A percentile compares a stretch with the other conserved stretches of the same genome.
These are phyloP conservation scores for Talaromyces proteolyticus DNA, from an alignment of 495 filamentous ascomycete genomes.

Conservation along the genomic window DNA sequence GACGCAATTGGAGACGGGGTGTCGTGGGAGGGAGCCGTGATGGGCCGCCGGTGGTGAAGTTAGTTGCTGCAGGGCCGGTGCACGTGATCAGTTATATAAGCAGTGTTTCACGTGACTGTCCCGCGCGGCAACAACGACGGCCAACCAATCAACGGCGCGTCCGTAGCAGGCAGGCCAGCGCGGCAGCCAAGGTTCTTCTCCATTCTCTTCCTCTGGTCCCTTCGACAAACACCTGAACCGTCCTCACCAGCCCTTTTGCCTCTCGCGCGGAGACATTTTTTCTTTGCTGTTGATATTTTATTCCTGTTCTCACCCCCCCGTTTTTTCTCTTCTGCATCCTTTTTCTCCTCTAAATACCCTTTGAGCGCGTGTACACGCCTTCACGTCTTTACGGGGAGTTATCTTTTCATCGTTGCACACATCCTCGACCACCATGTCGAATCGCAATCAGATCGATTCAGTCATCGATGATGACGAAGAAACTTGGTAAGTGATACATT, in stretches of 20 bases:
- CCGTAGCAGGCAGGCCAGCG: neutral
- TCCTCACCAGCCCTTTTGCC: neutral
- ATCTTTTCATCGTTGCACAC: conserved; percentile 18
- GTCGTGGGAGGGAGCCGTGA: conserved; percentile 2
- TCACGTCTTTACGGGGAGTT: neutral
- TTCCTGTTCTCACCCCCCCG: neutral
- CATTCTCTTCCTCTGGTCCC: conserved; percentile 1
- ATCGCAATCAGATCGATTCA: conserved; percentile 74
- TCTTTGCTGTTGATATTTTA: conserved; percentile 1
- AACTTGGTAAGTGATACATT: conserved; percentile 57
- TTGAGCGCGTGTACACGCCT: conserved; percentile 4
- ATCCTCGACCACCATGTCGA: conserved; percentile 44
- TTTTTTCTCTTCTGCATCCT: neutral
- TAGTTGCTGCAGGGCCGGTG: neutral
- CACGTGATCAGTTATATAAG: neutral
- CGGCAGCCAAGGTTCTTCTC: conserved; percentile 2
- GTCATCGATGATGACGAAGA: conserved; percentile 98
- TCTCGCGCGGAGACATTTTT: neutral
- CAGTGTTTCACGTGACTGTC: neutral
- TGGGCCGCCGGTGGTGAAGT: neutral
- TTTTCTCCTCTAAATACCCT: neutral
- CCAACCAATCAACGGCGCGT: neutral
- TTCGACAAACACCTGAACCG: neutral
- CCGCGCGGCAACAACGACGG: neutral
- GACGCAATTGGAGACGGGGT: conserved; percentile 1